Percentiles rank a stretch among this genome's conserved stretches.
These are phyloP conservation scores for Fonsecaea monophora DNA, from an alignment of 2,329 filamentous ascomycete species.

Conservation along the genomic window DNA sequence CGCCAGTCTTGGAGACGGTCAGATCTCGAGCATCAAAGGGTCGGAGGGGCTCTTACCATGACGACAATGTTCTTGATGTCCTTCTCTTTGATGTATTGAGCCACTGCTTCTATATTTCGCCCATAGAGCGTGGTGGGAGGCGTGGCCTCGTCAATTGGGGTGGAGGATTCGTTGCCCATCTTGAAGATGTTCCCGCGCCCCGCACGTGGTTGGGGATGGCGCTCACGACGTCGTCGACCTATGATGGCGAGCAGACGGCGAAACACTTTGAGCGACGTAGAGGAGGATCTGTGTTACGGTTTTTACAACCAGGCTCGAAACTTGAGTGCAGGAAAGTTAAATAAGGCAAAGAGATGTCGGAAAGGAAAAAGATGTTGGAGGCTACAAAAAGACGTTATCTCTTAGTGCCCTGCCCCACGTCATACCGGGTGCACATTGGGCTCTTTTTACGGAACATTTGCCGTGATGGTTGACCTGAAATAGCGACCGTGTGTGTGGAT, in stretches of 20 bases:
- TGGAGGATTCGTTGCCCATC: slow-evolving; percentile 88
- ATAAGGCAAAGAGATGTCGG: not conserved
- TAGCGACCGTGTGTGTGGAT: too few species aligned
- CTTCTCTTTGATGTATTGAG: slow-evolving; percentile 78
- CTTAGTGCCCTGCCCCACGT: not conserved
- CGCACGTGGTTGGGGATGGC: slow-evolving; percentile 49
- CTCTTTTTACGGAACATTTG: not conserved
- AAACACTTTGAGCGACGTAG: slow-evolving; percentile 20
- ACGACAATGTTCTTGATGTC: slow-evolving; percentile 76
- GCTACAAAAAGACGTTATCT: slow-evolving; percentile 3
- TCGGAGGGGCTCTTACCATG: slow-evolving; percentile 60
- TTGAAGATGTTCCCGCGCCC: slow-evolving; percentile 49
- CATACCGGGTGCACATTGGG: not conserved
- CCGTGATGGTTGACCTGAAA: too few species aligned
- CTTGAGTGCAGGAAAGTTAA: not conserved
- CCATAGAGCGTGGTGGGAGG: slow-evolving; percentile 69
- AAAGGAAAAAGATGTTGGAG: not conserved
- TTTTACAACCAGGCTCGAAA: not conserved
- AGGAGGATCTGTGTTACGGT: slow-evolving; percentile 5
- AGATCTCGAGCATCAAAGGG: not conserved
- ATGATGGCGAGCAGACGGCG: slow-evolving; percentile 47
- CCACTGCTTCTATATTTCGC: slow-evolving; percentile 75
- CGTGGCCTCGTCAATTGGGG: slow-evolving; percentile 68
- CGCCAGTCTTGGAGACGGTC: slow-evolving; percentile 68
- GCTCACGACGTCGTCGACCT: slow-evolving; percentile 58